phyloP scores from a whole-genome alignment of 768 basidiomycete species.

The Lentinula lateritia region DNA sequence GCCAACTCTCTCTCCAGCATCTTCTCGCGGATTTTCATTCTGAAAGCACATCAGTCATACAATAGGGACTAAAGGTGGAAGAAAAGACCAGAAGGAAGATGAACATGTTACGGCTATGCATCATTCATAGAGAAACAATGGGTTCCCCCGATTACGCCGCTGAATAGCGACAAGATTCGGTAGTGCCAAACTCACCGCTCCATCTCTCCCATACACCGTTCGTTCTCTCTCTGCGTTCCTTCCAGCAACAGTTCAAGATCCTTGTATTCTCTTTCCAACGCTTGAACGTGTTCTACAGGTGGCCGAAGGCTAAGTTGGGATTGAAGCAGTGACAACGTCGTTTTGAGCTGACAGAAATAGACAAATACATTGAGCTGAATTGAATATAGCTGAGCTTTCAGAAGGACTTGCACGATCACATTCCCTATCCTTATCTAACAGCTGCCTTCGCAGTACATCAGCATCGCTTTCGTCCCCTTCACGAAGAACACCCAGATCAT shows the following conservation, averaged over 20 bases:
- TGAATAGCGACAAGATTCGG: background rate
- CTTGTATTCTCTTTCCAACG: constrained; percentile 65
- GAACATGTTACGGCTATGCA: background rate
- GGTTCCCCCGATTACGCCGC: too few species aligned
- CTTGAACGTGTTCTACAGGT: constrained; percentile 59
- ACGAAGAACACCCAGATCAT: constrained; percentile 57
- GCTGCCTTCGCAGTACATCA: constrained; percentile 55
- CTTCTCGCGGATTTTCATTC: constrained; percentile 67
- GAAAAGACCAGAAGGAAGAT: background rate
- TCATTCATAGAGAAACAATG: too few species aligned
- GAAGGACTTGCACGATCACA: constrained; percentile 50
- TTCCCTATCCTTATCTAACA: constrained; percentile 65
- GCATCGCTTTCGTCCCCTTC: constrained; percentile 58
- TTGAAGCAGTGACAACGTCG: constrained; percentile 56
- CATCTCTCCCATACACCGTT: constrained; percentile 75
- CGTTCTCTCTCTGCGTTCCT: constrained; percentile 83
- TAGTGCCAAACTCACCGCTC: constrained; percentile 44
- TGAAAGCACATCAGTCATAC: constrained; percentile 15
- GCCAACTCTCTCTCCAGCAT: constrained; percentile 68
- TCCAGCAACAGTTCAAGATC: constrained; percentile 71
- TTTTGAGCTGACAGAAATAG: constrained; percentile 44
- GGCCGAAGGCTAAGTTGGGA: constrained; percentile 56
- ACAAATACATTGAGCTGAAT: background rate
- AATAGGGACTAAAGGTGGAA: background rate
- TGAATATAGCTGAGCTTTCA: background rate